phyloP scores from a whole-genome alignment of 306 rosid species.

The Vigna unguiculata region DNA sequence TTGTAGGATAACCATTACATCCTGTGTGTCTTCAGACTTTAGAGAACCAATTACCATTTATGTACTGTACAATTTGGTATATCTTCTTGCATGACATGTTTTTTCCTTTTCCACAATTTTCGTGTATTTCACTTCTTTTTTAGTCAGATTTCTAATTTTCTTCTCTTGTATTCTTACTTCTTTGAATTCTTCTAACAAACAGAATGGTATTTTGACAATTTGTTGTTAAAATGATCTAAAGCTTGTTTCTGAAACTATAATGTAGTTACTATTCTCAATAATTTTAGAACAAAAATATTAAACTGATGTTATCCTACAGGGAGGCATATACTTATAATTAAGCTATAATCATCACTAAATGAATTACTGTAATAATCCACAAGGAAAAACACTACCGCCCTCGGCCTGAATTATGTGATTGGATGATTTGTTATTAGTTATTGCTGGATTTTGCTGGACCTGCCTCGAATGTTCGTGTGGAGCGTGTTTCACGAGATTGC shows the following conservation, averaged over 20 bases:
- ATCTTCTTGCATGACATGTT: background rate
- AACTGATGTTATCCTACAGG: constrained; percentile 21
- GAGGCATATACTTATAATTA: constrained; percentile 10
- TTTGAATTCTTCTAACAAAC: constrained; percentile 8
- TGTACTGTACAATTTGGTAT: constrained; percentile 16
- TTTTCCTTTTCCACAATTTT: constrained; percentile 19
- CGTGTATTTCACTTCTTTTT: constrained; percentile 10
- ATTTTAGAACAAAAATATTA: constrained; percentile 13
- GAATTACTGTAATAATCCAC: constrained; percentile 24
- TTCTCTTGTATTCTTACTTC: background rate
- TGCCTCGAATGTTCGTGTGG: constrained; percentile 83
- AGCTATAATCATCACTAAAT: constrained; percentile 14
- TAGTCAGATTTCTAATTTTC: constrained; percentile 1
- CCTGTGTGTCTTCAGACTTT: background rate
- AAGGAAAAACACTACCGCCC: constrained; percentile 20
- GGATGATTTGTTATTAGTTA: constrained; percentile 58
- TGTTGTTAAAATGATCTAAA: constrained; percentile 26
- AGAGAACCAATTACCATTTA: background rate
- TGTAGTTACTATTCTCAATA: constrained; percentile 10
- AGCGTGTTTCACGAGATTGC: constrained; percentile 72
- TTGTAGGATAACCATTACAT: background rate
- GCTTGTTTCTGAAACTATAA: constrained; percentile 27
- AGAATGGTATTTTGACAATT: constrained; percentile 1
- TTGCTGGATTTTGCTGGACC: constrained; percentile 90
- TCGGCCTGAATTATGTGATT: constrained; percentile 27